Evolutionary conservation across 495 filamentous ascomycete genomes (phyloP), one percentile per base, ranked within the genome.

Genomic region (Annulohypoxylon nitens): DNA sequence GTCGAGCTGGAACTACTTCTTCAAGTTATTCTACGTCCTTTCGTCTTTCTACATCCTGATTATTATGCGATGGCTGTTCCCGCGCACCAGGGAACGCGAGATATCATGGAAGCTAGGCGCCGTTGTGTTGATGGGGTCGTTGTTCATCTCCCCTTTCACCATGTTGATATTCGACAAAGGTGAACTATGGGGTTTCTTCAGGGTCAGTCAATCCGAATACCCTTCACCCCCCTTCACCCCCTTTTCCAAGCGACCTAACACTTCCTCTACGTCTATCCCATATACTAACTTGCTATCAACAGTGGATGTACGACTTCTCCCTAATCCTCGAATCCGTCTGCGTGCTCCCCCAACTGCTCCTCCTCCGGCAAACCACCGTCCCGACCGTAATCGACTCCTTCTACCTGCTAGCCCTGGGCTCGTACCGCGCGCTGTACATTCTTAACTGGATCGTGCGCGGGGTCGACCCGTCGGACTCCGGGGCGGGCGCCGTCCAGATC

Each of bases 321-420:
- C 89, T 95, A 39, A 90, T 96, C 61, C 90, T 98, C 61, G 97
- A 99, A 81, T 94, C 94, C 25, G 88, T 97, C 54, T 93, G 91
- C 79, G 89, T 98, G 10, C 87, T 98, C 14, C 97, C 97, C 0
- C 96, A 99, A 75, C 89, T 98, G 0, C 86, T 97, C 11, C 89
- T 98, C 25, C 89, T 98, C 25, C 92, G 96, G 51, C 94, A 98
- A 78, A 98, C 96, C 20, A 93, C 90, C 36, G 94, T 98, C 2
- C 97, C 96, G 2, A 98, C 97, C 10, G 96, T 97, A 41, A 95
- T 99, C 81, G 93, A 97, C 76, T 96, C 93, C 7, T 97, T 92
- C 82, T 99, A 99, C 80, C 91, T 98, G 50, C 82, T 95, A 33
- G 89, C 93, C 5, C 86, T 98, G 1, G 97, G 97, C 34, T 90